These are phyloP conservation scores for Simmondsia chinensis DNA, from an alignment of 148 eudicot species.

Conservation along the genomic window DNA sequence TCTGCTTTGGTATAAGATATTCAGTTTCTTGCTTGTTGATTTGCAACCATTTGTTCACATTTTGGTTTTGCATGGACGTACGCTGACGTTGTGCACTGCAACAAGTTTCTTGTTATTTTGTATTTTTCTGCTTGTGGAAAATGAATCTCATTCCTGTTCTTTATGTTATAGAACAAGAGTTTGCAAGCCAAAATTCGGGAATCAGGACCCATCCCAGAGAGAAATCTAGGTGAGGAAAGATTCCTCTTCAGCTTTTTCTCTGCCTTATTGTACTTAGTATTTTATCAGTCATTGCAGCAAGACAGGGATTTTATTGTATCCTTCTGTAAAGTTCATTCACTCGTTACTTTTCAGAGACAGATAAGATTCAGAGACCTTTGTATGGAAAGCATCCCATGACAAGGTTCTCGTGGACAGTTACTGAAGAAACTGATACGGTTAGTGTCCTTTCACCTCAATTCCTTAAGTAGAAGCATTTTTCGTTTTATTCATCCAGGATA, in stretches of 20 bases:
- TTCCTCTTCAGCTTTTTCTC: constrained; percentile 5
- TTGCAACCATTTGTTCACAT: too few relatives aligned
- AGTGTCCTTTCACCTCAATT: constrained; percentile 11
- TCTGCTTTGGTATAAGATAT: too few relatives aligned
- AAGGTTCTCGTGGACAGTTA: constrained; percentile 80
- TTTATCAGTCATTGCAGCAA: not conserved
- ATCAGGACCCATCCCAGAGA: constrained; percentile 53
- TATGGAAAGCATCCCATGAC: constrained; percentile 86
- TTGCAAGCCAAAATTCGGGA: constrained; percentile 59
- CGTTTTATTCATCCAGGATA: too few relatives aligned
- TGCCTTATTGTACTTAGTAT: not conserved
- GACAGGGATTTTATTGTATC: not conserved
- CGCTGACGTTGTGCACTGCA: too few relatives aligned
- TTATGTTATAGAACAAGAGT: constrained; percentile 47
- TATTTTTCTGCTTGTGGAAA: not conserved
- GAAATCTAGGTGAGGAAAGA: constrained; percentile 49
- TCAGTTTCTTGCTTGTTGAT: too few relatives aligned
- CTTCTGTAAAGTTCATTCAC: constrained; percentile 3
- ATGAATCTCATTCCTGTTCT: not conserved
- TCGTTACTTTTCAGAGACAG: constrained; percentile 44
- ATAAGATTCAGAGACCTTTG: constrained; percentile 68
- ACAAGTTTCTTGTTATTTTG: not conserved
- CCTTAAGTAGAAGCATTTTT: too few relatives aligned
- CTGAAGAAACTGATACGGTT: constrained; percentile 82
- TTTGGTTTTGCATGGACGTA: too few relatives aligned